A percentile compares a stretch with the other conserved stretches of the same genome.
phyloP scores from a whole-genome alignment of 2,329 filamentous ascomycete genomes.

The Endocalyx cinctus region DNA sequence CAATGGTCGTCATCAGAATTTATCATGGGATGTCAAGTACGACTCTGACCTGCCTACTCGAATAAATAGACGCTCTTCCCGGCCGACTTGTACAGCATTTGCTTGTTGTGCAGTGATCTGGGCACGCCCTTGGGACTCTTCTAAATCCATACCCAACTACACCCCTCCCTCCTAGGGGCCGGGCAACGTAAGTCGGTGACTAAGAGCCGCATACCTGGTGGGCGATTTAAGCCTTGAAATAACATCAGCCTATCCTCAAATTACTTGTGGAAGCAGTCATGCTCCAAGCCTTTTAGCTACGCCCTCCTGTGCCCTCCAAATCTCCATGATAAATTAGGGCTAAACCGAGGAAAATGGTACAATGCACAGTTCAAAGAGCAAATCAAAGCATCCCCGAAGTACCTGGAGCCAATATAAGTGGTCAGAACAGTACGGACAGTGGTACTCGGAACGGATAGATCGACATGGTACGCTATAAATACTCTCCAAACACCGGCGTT shows the following conservation, averaged over 20 bases:
- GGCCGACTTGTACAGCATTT: constrained; percentile 9
- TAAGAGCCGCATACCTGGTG: constrained; percentile 25
- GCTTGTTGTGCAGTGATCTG: constrained; percentile 13
- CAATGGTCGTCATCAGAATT: constrained; percentile 15
- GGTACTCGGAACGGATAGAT: constrained; percentile 17
- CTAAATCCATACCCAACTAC: constrained; percentile 9
- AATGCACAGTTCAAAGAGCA: constrained; percentile 22
- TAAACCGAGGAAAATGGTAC: constrained; percentile 27
- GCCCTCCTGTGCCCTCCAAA: constrained; percentile 11
- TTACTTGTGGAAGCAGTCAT: constrained; percentile 16
- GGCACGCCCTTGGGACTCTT: constrained; percentile 11
- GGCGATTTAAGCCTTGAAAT: constrained; percentile 21
- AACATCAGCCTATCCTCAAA: constrained; percentile 12
- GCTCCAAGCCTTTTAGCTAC: constrained; percentile 13
- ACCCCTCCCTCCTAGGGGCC: too few relatives aligned
- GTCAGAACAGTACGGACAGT: constrained; percentile 16
- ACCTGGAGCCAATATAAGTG: constrained; percentile 23
- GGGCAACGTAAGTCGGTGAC: too few relatives aligned
- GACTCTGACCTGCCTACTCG: constrained; percentile 15
- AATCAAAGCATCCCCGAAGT: constrained; percentile 17
- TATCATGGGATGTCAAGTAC: constrained; percentile 16
- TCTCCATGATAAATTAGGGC: constrained; percentile 16
- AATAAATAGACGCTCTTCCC: constrained; percentile 14
- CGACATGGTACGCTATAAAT: constrained; percentile 18
- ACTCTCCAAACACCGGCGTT: constrained; percentile 3